phyloP scores from a whole-genome alignment of 202 grass and related monocot genomes.

The Musa balbisiana region DNA sequence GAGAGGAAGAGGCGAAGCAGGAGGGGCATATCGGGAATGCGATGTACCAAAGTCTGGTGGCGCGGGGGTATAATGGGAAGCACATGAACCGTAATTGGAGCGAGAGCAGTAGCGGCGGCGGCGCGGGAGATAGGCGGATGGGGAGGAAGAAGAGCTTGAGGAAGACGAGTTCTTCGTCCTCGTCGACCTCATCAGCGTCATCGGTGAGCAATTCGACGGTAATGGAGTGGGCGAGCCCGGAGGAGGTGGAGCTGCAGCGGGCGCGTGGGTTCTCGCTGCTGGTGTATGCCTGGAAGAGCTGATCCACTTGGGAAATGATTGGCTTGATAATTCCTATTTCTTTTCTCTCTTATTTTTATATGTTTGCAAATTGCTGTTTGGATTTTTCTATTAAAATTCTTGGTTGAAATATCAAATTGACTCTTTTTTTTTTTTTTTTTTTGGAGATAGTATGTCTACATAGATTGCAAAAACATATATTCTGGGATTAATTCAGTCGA shows the following conservation, averaged over 20 bases:
- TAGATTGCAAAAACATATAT: background rate
- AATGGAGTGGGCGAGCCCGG: conserved; percentile 88
- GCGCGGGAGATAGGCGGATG: conserved; percentile 31
- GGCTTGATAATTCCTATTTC: background rate
- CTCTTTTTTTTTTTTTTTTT: background rate
- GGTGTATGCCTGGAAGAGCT: conserved; percentile 88
- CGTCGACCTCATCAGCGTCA: conserved; percentile 57
- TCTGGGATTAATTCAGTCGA: too few species aligned
- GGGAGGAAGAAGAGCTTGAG: conserved; percentile 27
- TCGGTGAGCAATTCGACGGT: conserved; percentile 68
- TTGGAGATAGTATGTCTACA: background rate
- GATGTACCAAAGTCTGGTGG: background rate
- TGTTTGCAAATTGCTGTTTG: background rate
- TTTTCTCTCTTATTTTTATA: background rate
- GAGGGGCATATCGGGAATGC: background rate
- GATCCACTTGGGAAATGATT: conserved; percentile 2
- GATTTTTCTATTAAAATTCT: background rate
- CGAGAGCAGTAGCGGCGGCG: conserved; percentile 61
- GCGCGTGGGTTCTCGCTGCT: conserved; percentile 75
- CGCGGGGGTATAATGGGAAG: conserved; percentile 34
- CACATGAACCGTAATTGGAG: conserved; percentile 58
- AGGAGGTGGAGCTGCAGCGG: conserved; percentile 61
- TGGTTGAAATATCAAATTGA: conserved; percentile 4
- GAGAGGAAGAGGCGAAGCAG: background rate
- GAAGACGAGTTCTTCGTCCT: conserved; percentile 54